Evolutionary conservation across 352 stramenopile genomes (phyloP), one percentile per base, ranked within the genome.

Genomic region (Phytophthora rubi): DNA sequence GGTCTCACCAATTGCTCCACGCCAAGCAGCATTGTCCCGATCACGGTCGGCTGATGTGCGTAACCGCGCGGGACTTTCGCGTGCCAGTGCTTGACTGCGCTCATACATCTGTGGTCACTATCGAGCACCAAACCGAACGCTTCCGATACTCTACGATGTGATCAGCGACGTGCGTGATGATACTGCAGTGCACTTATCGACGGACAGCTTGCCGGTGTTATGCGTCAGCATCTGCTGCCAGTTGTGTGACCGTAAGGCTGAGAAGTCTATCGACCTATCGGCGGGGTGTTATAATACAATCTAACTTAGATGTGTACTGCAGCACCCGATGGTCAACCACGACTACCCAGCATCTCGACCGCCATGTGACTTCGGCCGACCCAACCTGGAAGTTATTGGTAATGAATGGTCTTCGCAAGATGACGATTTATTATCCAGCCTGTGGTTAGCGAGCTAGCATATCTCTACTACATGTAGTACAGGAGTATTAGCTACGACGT

Each of bases 1-100:
- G 28, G n/a, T 64, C 48, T 66, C 60, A 48, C 57, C 51, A 70
- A 51, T 68, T 51, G 44, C 42, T 21, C 32, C 53, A 52, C 35
- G 35, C 15, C 48, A 30, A 18, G 26, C 45, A 32, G 4, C 57
- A 61, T 53, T 57, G 45, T 13, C 13, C 12, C 12, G 16, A 45
- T 53, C 44, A 61, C 52, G 53, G 9, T 30, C 45, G 28, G 44
- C 51, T 54, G n/a, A 58, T 51, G 28, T 16, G 54, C 62, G 52
- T 65, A 59, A 23, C n/a, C 16, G 12, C 18, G 45, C 45, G 45
- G n/a, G 45, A 48, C 45, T 23, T 52, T 52, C 45, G 45, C 45
- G 18, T 52, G 8, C 5, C 47, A 7, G 47, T 44, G 15, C 35
- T 44, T 15, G 35, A 44, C 35, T 6, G 35, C 35, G 32, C 2